Conservation (phyloP, 1,284 basidiomycete species). For the Boletus subluridellus region DNA sequence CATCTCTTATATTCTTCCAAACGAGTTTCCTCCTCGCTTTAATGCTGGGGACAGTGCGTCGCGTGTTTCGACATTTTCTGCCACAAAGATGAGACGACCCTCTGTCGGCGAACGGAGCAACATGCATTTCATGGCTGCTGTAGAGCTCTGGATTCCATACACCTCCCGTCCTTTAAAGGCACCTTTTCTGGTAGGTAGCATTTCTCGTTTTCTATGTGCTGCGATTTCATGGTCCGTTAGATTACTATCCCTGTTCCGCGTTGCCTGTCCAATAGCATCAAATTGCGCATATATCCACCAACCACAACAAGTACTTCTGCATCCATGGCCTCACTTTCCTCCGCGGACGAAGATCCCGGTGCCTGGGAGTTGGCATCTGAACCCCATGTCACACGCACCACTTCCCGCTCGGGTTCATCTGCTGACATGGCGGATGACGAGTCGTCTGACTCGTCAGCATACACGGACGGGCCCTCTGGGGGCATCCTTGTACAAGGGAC, state of each 20-base stretch:
- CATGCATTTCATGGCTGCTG: conserved; percentile 71
- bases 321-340: conserved; percentile 70
- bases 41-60: conserved; percentile 35
- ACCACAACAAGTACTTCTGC: conserved; percentile 44
- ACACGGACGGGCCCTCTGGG: conserved; percentile 49
- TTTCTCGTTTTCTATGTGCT: neutral
- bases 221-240: conserved; percentile 35
- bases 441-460: conserved; percentile 65
- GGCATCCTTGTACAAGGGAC: conserved; percentile 70
- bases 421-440: conserved; percentile 76
- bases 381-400: conserved; percentile 62
- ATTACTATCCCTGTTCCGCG: conserved; percentile 71
- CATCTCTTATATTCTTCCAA: conserved; percentile 73
- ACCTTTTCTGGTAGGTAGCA: conserved; percentile 60
- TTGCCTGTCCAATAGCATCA: conserved; percentile 71
- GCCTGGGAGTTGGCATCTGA: conserved; percentile 76
- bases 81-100: conserved; percentile 41
- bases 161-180: conserved; percentile 60
- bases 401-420: conserved; percentile 56
- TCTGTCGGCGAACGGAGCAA: conserved; percentile 58
- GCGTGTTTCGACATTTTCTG: conserved; percentile 35
- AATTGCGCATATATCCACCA: conserved; percentile 67
- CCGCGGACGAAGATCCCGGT: conserved; percentile 61
- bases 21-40: conserved; percentile 55
- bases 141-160: conserved; percentile 72